Conservation (phyloP, 495 filamentous ascomycete genomes). For the Aspergillus ellipticus region DNA sequence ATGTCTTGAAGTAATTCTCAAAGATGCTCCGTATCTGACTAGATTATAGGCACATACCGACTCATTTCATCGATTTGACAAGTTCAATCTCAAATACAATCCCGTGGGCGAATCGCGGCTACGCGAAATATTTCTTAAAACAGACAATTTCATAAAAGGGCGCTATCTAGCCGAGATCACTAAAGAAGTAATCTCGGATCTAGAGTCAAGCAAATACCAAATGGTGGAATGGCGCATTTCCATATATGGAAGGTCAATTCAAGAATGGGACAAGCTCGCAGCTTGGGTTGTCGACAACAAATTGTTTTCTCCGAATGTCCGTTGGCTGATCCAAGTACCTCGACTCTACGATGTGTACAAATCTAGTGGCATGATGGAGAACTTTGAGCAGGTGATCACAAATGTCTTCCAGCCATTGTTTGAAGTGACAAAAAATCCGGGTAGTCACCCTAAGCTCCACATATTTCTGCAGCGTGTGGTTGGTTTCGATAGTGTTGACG, state of each 20-base stretch:
- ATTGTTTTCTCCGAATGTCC: constrained; percentile 92
- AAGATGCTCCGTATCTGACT: constrained; percentile 5
- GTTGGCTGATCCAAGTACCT: constrained; percentile 95
- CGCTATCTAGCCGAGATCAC: constrained; percentile 96
- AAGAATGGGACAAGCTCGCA: constrained; percentile 97
- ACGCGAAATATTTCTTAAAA: constrained; percentile 95
- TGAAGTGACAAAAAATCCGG: constrained; percentile 85
- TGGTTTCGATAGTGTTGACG: constrained; percentile 95
- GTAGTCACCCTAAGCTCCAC: constrained; percentile 86
- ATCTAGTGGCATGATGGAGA: constrained; percentile 75
- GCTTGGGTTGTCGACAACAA: constrained; percentile 99
- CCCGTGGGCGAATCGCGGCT: constrained; percentile 93
- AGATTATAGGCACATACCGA: constrained; percentile 79
- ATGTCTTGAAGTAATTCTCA: constrained; percentile 30
- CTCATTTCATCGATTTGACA: constrained; percentile 98
- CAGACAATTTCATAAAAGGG: constrained; percentile 94
- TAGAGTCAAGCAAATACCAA: constrained; percentile 98
- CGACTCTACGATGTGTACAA: constrained; percentile 96
- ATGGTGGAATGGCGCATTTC: constrained; percentile 99
- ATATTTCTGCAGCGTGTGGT: constrained; percentile 93
- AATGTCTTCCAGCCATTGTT: constrained; percentile 95
- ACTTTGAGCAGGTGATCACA: constrained; percentile 83
- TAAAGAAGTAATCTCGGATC: constrained; percentile 94
- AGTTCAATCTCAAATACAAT: constrained; percentile 99
- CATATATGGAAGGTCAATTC: constrained; percentile 84